Conservation (phyloP, 2,329 filamentous ascomycete genomes). For the Aspergillus bombycis region DNA sequence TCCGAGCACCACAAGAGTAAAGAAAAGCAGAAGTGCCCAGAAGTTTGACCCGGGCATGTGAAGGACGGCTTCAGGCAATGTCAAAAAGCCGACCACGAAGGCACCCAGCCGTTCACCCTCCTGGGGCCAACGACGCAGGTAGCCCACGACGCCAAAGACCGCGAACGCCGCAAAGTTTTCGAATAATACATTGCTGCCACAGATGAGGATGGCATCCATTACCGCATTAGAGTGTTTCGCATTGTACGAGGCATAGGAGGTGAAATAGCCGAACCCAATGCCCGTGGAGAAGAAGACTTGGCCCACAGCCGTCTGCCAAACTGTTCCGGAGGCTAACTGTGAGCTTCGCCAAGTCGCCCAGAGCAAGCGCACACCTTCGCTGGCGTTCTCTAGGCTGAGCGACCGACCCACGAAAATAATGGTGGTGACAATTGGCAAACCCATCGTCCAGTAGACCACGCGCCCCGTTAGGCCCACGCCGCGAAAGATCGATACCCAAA, state of each 20-base stretch:
- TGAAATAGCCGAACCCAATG: slow-evolving; percentile 63
- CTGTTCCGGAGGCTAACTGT: slow-evolving; percentile 53
- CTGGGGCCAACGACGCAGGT: slow-evolving; percentile 45
- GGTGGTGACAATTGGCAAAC: slow-evolving; percentile 59
- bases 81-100: slow-evolving; percentile 63
- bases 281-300: slow-evolving; percentile 65
- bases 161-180: slow-evolving; percentile 57
- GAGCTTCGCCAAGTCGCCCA: slow-evolving; percentile 54
- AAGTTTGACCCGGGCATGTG: slow-evolving; percentile 62
- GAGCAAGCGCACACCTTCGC: slow-evolving; percentile 55
- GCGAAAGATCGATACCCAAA: slow-evolving; percentile 63
- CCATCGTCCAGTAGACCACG: slow-evolving; percentile 66
- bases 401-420: slow-evolving; percentile 60
- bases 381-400: slow-evolving; percentile 58
- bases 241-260: slow-evolving; percentile 62
- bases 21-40: slow-evolving; percentile 62
- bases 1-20: slow-evolving; percentile 61
- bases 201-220: slow-evolving; percentile 61
- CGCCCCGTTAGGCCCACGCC: slow-evolving; percentile 61
- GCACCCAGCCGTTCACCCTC: slow-evolving; percentile 50
- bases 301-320: slow-evolving; percentile 64
- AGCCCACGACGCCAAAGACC: slow-evolving; percentile 62
- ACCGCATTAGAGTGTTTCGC: slow-evolving; percentile 61
- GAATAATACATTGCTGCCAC: slow-evolving; percentile 59
- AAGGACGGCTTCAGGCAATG: slow-evolving; percentile 58